A percentile compares a stretch with the other conserved stretches of the same genome.
phyloP scores from a whole-genome alignment of 768 basidiomycete genomes.

The Lentinula edodes region DNA sequence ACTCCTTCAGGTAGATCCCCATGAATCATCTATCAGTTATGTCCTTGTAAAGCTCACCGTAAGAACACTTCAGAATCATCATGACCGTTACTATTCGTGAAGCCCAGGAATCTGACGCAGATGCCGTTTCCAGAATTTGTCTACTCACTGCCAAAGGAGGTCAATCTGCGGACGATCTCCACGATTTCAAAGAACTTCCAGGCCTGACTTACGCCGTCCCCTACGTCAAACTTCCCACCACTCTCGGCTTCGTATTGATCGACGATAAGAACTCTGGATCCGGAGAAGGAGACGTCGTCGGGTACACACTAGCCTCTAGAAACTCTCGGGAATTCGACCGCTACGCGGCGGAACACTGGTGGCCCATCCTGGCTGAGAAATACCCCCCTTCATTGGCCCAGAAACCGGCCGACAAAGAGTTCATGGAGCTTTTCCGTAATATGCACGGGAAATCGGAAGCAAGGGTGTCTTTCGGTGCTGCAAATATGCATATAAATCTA shows the following conservation, averaged over 20 bases:
- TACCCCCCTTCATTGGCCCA: conserved; percentile 1
- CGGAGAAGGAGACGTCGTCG: background rate
- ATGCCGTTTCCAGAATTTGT: background rate
- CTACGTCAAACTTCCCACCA: conserved; percentile 1
- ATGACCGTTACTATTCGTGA: conserved; percentile 2
- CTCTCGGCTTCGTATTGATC: background rate
- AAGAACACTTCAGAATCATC: background rate
- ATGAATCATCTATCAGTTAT: background rate
- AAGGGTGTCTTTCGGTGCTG: background rate
- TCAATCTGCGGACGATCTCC: background rate
- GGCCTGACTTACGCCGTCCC: background rate
- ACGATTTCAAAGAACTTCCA: conserved; percentile 2
- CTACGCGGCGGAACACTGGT: conserved; percentile 1
- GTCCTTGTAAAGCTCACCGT: background rate
- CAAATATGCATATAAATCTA: conserved; percentile 4
- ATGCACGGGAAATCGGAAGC: background rate
- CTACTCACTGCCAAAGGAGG: background rate
- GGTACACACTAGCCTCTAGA: background rate
- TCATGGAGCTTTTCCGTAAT: background rate
- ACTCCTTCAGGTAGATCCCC: background rate
- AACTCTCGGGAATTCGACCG: background rate
- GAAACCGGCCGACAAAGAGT: background rate
- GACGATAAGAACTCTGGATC: background rate
- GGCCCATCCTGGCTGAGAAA: background rate
- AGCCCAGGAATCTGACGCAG: background rate